These are phyloP conservation scores for Thalia dealbata DNA, from an alignment of 176 grass and related monocot species.

Conservation along the genomic window DNA sequence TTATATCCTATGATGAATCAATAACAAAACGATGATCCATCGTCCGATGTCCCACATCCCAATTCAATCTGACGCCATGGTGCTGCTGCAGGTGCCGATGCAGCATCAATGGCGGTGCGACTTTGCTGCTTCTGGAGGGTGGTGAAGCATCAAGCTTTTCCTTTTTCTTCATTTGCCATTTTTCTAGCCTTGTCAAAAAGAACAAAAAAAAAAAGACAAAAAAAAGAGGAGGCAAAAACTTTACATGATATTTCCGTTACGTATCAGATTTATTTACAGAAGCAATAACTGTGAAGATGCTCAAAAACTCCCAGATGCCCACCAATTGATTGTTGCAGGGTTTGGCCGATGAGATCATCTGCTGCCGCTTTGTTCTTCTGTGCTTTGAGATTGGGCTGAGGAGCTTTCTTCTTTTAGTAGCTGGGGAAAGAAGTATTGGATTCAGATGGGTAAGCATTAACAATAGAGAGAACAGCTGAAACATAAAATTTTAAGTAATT, in stretches of 20 bases:
- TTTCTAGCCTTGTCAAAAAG: no score
- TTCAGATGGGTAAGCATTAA: not conserved
- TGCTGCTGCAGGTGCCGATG: no score
- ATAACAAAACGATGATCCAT: no score
- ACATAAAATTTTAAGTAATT: not conserved
- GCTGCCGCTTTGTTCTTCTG: not conserved
- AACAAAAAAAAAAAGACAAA: no score
- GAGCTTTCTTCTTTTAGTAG: not conserved
- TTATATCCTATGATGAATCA: no score
- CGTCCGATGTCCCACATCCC: no score
- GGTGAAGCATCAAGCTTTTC: no score
- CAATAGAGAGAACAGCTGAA: not conserved
- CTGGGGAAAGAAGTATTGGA: not conserved
- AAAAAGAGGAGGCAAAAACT: not conserved
- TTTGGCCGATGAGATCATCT: not conserved
- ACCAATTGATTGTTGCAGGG: not conserved
- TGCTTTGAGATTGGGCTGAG: not conserved
- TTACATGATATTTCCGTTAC: not conserved
- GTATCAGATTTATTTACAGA: not conserved
- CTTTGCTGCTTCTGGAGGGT: no score
- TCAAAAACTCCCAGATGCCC: not conserved
- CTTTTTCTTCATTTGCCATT: no score
- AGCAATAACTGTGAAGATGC: not conserved
- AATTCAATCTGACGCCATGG: no score
- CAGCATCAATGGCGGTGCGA: no score